Conservation (phyloP, 768 basidiomycete genomes). For the Termitomyces sp. region DNA sequence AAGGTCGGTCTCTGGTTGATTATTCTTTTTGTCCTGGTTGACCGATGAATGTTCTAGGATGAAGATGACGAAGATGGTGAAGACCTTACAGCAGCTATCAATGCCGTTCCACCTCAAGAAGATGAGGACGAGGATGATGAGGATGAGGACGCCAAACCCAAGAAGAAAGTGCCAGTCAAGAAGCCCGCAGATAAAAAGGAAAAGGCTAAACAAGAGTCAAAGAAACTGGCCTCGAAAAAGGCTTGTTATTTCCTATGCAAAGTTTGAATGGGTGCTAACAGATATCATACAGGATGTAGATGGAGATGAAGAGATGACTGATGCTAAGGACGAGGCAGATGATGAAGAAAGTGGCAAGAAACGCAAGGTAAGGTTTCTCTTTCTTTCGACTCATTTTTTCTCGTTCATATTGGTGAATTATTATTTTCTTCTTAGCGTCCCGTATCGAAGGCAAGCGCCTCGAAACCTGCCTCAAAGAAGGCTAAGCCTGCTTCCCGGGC, state of each 20-base stretch:
- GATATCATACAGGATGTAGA: slow-evolving; percentile 22
- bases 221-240: slow-evolving; percentile 18
- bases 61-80: slow-evolving; percentile 38
- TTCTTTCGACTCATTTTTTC: neutral
- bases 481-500: slow-evolving; percentile 36
- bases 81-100: slow-evolving; percentile 41
- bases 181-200: slow-evolving; percentile 27
- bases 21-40: neutral
- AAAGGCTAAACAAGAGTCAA: slow-evolving; percentile 36
- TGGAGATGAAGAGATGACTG: slow-evolving; percentile 42
- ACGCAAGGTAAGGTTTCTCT: slow-evolving; percentile 51
- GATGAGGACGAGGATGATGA: slow-evolving; percentile 35
- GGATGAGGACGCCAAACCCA: slow-evolving; percentile 40
- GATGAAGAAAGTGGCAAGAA: slow-evolving; percentile 55
- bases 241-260: slow-evolving; percentile 7
- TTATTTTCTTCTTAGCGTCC: slow-evolving; percentile 30
- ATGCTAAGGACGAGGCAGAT: slow-evolving; percentile 38
- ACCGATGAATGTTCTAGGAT: slow-evolving; percentile 14
- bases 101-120: slow-evolving; percentile 31
- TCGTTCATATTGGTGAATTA: neutral
- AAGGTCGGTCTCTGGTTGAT: slow-evolving; percentile 18
- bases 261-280: neutral
- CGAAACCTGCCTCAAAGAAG: slow-evolving; percentile 48
- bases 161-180: slow-evolving; percentile 37
- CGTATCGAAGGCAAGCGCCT: slow-evolving; percentile 32